Percentiles rank a stretch among this genome's conserved stretches.
Conservation (phyloP, 1,284 basidiomycete genomes). For the Farysia itapuensis region DNA sequence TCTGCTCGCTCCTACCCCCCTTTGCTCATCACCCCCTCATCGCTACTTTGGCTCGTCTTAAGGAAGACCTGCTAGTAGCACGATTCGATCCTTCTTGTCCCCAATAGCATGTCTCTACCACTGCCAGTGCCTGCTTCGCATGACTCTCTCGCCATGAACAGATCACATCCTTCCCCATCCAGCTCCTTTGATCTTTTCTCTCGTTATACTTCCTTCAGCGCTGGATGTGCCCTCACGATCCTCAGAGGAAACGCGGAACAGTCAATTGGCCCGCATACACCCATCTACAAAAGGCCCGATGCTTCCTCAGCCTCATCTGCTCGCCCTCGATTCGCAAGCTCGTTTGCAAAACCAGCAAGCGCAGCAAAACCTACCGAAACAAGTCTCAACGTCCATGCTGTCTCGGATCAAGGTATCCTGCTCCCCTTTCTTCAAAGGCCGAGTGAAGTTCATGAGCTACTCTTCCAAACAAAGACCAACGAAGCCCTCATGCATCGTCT, state of each 20-base stretch:
- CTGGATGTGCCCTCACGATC: slow-evolving; percentile 34
- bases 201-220: background rate
- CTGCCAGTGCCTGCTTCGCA: slow-evolving; percentile 10
- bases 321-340: slow-evolving; percentile 19
- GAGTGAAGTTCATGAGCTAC: slow-evolving; percentile 26
- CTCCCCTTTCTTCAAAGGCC: slow-evolving; percentile 41
- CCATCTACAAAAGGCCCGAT: slow-evolving; percentile 14
- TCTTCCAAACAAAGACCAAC: slow-evolving; percentile 30
- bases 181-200: background rate
- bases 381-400: slow-evolving; percentile 25
- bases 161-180: slow-evolving; percentile 6
- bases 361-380: slow-evolving; percentile 13
- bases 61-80: no score
- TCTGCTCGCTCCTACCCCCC: no score
- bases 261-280: slow-evolving; percentile 19
- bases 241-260: slow-evolving; percentile 22
- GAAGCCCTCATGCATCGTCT: slow-evolving; percentile 17
- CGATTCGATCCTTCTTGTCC: no score
- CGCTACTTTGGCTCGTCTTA: no score
- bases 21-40: no score
- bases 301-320: background rate
- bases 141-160: slow-evolving; percentile 1
- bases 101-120: slow-evolving; percentile 29
- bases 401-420: slow-evolving; percentile 28
- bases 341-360: slow-evolving; percentile 18